phyloP scores from a whole-genome alignment of 164 flowering plant species.

The Cinnamomum chago region DNA sequence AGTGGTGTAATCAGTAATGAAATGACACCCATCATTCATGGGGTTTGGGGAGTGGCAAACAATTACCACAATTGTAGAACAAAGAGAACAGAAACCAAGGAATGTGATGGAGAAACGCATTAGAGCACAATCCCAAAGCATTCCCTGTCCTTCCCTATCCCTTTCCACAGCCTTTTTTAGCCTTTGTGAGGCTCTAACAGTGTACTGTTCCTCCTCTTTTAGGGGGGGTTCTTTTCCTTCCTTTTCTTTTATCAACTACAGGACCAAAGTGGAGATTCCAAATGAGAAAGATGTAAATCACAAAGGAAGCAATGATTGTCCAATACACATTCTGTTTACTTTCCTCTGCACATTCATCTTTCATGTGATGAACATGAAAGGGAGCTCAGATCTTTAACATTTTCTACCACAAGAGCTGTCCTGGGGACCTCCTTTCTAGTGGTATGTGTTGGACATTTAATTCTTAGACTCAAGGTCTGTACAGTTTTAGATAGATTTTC shows the following conservation, averaged over 20 bases:
- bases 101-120: not conserved
- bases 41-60: not conserved
- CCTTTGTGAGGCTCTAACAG: not conserved
- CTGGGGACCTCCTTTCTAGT: not conserved
- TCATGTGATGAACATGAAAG: not conserved
- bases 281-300: not conserved
- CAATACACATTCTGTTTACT: not conserved
- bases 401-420: not conserved
- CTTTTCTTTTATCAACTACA: not conserved
- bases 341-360: not conserved
- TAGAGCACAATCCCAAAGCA: not conserved
- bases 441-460: not conserved
- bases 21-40: not conserved
- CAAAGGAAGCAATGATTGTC: conserved; percentile 1
- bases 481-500: too few relatives aligned
- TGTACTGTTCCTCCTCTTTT: not conserved
- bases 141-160: not conserved
- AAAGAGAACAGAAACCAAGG: not conserved
- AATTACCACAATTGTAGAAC: not conserved
- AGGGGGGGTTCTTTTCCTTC: not conserved
- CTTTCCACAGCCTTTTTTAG: not conserved
- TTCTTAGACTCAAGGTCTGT: too few relatives aligned
- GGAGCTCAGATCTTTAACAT: not conserved
- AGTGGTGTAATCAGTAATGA: not conserved
- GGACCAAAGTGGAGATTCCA: not conserved